Conservation (phyloP, 306 rosid genomes). For the Sesbania bispinosa region DNA sequence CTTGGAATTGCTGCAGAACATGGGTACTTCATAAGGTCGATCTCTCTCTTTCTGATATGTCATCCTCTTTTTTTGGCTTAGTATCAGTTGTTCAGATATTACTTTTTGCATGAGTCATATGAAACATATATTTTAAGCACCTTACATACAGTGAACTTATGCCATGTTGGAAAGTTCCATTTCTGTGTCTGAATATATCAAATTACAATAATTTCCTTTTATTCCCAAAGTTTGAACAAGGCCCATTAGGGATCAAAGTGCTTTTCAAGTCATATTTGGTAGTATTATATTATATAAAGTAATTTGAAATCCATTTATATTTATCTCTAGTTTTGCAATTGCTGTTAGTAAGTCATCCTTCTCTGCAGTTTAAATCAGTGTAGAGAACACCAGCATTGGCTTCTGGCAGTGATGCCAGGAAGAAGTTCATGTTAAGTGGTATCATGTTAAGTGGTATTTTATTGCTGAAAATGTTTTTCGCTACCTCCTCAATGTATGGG, state of each 20-base stretch:
- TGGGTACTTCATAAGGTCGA: constrained; percentile 74
- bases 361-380: not conserved
- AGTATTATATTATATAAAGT: not conserved
- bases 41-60: not conserved
- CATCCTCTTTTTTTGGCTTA: not conserved
- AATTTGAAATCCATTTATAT: not conserved
- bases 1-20: constrained; percentile 87
- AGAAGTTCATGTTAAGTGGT: not conserved
- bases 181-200: not conserved
- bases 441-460: not conserved
- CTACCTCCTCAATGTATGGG: not conserved
- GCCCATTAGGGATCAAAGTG: not conserved
- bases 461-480: constrained; percentile 10
- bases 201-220: not conserved
- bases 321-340: not conserved
- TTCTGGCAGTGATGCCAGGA: not conserved
- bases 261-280: constrained; percentile 1
- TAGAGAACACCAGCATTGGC: not conserved
- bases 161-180: not conserved
- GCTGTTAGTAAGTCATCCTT: not conserved
- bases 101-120: not conserved
- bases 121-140: not conserved
- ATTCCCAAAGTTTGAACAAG: not conserved
- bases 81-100: not conserved
- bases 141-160: not conserved